Percentiles rank a stretch among this genome's conserved stretches.
Conservation (phyloP, 805 yeast species). For the Lipomyces orientalis region DNA sequence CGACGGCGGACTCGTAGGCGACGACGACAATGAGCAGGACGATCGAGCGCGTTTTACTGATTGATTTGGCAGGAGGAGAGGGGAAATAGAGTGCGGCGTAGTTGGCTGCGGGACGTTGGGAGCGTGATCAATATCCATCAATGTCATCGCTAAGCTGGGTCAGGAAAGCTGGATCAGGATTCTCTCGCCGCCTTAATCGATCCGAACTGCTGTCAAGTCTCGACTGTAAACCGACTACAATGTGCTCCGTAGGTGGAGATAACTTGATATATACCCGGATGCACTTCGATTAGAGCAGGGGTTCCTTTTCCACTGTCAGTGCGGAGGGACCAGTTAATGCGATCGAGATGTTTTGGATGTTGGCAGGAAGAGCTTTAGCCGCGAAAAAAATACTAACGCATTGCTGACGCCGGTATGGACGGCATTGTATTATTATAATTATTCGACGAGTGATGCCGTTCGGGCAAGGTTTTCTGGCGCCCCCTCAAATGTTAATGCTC, state of each 20-base stretch:
- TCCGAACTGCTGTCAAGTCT: background rate
- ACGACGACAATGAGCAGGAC: background rate
- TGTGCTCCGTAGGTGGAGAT: background rate
- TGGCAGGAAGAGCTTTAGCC: background rate
- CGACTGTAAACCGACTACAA: background rate
- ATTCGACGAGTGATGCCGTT: background rate
- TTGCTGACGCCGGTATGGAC: background rate
- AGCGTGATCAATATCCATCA: constrained; percentile 8
- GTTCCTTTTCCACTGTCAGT: background rate
- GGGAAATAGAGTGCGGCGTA: constrained; percentile 1
- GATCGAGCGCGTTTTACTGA: constrained; percentile 5
- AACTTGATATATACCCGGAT: background rate
- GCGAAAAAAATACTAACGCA: background rate
- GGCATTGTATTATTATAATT: background rate
- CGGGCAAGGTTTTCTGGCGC: background rate
- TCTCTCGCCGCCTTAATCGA: background rate
- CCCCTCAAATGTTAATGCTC: background rate
- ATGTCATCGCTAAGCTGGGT: background rate
- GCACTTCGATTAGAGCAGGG: background rate
- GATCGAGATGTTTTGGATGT: background rate
- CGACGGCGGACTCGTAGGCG: background rate
- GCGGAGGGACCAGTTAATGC: background rate
- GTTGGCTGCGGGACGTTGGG: background rate
- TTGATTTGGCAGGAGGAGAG: background rate
- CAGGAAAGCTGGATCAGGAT: background rate